Conservation (phyloP, 192 early-diverging fungal genomes). For the Phycomyces nitens region DNA sequence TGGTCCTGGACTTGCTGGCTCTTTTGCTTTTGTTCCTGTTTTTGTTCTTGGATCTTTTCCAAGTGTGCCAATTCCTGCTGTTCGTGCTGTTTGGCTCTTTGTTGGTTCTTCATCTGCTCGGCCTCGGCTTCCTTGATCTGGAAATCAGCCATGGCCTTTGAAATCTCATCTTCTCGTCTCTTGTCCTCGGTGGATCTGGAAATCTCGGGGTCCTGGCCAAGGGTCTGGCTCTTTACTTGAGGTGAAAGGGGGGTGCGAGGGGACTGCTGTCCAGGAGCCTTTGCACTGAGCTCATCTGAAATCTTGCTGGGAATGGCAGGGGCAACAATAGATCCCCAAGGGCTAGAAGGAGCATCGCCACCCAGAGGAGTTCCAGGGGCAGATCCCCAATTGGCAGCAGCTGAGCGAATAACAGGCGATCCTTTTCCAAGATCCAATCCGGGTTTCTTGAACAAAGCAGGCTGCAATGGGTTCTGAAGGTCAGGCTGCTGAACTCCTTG, state of each 20-base stretch:
- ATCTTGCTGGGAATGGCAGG: slow-evolving; percentile 18
- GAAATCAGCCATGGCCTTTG: background rate
- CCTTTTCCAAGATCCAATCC: slow-evolving; percentile 10
- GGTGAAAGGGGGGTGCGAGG: slow-evolving; percentile 22
- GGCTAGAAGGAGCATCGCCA: slow-evolving; percentile 26
- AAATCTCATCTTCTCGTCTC: background rate
- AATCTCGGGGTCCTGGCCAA: background rate
- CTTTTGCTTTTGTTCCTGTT: background rate
- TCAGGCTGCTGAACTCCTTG: background rate
- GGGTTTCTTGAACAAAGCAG: background rate
- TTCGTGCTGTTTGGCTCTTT: no score
- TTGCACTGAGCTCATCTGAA: slow-evolving; percentile 38
- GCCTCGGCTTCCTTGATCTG: background rate
- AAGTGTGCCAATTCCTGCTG: no score
- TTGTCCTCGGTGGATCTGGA: background rate
- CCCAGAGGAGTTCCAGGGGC: slow-evolving; percentile 20
- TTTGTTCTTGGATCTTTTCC: no score
- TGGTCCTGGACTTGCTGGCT: background rate
- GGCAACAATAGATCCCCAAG: slow-evolving; percentile 32
- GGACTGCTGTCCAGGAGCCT: slow-evolving; percentile 38
- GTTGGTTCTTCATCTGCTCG: background rate
- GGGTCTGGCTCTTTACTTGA: background rate
- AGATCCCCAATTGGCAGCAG: slow-evolving; percentile 18
- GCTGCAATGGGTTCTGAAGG: background rate
- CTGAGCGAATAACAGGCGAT: slow-evolving; percentile 23